Evolutionary conservation across 176 grass and related monocot genomes (phyloP).

Genomic region (Cymbopogon citratus): DNA sequence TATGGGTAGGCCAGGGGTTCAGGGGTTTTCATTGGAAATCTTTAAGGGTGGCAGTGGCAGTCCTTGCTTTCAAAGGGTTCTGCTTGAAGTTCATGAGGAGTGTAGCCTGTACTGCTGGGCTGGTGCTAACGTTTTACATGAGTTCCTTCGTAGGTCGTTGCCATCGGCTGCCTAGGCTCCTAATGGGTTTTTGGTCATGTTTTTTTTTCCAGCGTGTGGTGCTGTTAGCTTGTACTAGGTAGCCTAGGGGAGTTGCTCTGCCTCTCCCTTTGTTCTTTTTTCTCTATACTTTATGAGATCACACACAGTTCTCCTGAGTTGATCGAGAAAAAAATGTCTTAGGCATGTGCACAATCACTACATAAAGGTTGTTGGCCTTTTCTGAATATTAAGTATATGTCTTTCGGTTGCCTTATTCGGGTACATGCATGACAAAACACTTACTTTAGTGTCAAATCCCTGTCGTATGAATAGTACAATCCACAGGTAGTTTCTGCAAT

Average conservation of each 20-base stretch:
- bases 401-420: not conserved
- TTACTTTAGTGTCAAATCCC: constrained; percentile 94
- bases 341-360: not conserved
- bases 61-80: not conserved
- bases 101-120: no score
- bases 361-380: not conserved
- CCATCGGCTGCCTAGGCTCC: not conserved
- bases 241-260: not conserved
- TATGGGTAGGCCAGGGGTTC: not conserved
- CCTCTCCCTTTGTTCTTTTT: not conserved
- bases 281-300: not conserved
- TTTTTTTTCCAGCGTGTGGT: not conserved
- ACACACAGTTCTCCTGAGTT: not conserved
- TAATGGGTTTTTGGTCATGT: not conserved
- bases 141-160: not conserved
- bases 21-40: not conserved
- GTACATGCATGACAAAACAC: constrained; percentile 20
- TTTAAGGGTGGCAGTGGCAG: not conserved
- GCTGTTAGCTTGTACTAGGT: not conserved
- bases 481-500: constrained; percentile 77
- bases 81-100: not conserved
- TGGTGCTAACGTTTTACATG: not conserved
- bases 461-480: constrained; percentile 86
- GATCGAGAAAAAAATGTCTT: not conserved
- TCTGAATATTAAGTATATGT: not conserved